A percentile compares a stretch with the other conserved stretches of the same genome.
Conservation (phyloP, 1,284 basidiomycete genomes). For the Ganoderma lingzhi region DNA sequence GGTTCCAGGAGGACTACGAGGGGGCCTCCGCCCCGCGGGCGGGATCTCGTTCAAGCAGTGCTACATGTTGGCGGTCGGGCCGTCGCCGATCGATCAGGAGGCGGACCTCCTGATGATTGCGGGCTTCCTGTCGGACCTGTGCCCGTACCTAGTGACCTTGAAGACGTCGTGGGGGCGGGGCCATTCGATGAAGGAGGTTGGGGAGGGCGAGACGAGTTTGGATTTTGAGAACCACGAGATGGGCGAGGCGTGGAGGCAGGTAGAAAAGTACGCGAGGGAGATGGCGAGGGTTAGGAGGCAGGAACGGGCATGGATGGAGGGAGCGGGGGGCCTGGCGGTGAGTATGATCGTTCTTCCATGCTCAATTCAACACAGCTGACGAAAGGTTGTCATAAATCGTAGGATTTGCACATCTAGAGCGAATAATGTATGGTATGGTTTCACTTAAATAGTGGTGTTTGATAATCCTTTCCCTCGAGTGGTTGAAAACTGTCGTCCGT, state of each 20-base stretch:
- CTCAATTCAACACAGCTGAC: neutral
- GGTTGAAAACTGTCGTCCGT: neutral
- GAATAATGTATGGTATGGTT: neutral
- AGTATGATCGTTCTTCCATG: neutral
- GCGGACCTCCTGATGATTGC: slow-evolving; percentile 22
- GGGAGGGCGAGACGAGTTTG: slow-evolving; percentile 10
- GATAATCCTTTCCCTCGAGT: neutral
- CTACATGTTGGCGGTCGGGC: slow-evolving; percentile 23
- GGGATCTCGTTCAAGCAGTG: slow-evolving; percentile 24
- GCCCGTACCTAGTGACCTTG: slow-evolving; percentile 23
- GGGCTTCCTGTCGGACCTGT: slow-evolving; percentile 32
- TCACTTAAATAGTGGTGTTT: neutral
- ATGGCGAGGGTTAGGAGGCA: slow-evolving; percentile 30
- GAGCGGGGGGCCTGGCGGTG: neutral
- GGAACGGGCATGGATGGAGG: slow-evolving; percentile 27
- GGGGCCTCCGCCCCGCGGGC: slow-evolving; percentile 21
- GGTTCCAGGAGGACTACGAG: slow-evolving; percentile 19
- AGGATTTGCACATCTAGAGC: neutral
- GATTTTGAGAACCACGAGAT: slow-evolving; percentile 17
- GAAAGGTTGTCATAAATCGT: neutral
- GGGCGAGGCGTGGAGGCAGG: slow-evolving; percentile 23
- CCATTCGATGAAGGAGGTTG: neutral
- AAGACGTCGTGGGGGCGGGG: slow-evolving; percentile 25
- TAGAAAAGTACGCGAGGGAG: slow-evolving; percentile 26
- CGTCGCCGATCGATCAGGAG: slow-evolving; percentile 11